Base-by-base conservation (phyloP, 345 rosid genomes). In the Mangifera indica region DNA sequence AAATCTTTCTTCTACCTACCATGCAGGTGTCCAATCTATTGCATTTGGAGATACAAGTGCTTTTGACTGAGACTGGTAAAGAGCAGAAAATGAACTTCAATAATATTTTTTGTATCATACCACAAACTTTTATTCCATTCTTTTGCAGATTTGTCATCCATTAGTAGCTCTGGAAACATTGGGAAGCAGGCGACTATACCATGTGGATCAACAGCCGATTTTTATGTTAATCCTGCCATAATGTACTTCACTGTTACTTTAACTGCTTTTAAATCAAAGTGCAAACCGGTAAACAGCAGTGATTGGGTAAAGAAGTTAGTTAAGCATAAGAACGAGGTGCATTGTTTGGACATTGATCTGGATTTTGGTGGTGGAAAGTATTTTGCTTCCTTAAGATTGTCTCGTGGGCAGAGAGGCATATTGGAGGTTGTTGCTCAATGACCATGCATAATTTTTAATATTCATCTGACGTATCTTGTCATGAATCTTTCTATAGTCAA, bases 1-100 rank as follows among this genome's bases (percentile, higher is more conserved):
- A 93, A 81, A 86, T 93, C 71, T 90, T 88, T 82, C 85, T 93
- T 76, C 91, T 91, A 37, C 98, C 98, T 45, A 93, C 98, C 12
- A 89, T 93, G 60, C 83, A 79, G 54, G 93, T 93, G 73, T 85
- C 89, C 75, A 93, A 91, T 76, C 85, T 87, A 32, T 71, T 93
- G 80, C 83, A 84, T 79, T 80, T 81, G 48, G 96, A 93, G 77
- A 84, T 91, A 82, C 80, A 80, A 74, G 86, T 93, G 53, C 77
- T 80, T 76, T 80, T 93, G 79, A 80, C 83, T 77, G 94, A 90
- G 74, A 79, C 89, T 70, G 93, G 98, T 90, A 82, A 82, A 60
- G 77, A 48, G 74, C 74, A 74, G 59, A 69, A 80, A 75, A 66
- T 26, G 24, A 69, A 73, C 55, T 70, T 59, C n/a, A 76, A 67